Evolutionary conservation across 495 filamentous ascomycete species (phyloP).

Genomic region (Trypethelium eluteriae): DNA sequence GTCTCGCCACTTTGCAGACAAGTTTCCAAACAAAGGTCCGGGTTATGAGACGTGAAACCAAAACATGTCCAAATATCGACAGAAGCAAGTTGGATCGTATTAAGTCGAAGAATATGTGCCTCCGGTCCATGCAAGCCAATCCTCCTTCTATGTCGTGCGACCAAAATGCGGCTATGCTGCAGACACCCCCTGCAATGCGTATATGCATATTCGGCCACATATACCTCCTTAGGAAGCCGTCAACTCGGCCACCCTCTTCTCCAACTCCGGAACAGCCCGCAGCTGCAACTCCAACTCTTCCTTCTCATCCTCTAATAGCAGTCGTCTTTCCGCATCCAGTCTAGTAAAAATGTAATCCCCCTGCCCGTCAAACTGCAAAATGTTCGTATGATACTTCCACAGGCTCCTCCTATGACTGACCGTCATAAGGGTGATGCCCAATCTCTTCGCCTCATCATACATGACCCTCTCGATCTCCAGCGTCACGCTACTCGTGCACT

Average conservation of each 20-base stretch:
- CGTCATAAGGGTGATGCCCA: constrained; percentile 93
- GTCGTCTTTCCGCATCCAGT: constrained; percentile 77
- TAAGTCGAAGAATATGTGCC: too few species aligned
- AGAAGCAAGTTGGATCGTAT: too few species aligned
- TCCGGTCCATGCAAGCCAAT: too few species aligned
- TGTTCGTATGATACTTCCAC: constrained; percentile 91
- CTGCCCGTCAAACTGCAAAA: constrained; percentile 93
- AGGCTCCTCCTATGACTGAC: constrained; percentile 83
- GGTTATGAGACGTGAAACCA: too few species aligned
- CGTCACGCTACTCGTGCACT: constrained; percentile 90
- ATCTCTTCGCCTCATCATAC: constrained; percentile 89
- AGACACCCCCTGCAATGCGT: too few species aligned
- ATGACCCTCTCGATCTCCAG: constrained; percentile 89
- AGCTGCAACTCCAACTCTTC: constrained; percentile 85
- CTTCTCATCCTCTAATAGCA: constrained; percentile 90
- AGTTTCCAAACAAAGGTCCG: too few species aligned
- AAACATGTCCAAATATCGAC: too few species aligned
- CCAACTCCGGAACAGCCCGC: constrained; percentile 74
- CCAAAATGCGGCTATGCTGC: too few species aligned
- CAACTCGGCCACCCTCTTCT: constrained; percentile 76
- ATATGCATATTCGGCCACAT: too few species aligned
- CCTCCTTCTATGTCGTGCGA: not conserved
- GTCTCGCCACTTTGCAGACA: too few species aligned
- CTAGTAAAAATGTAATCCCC: constrained; percentile 84
- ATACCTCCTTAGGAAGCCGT: constrained; percentile 30